Base-by-base conservation (phyloP, 1,284 basidiomycete genomes). In the Tilletia walkeri region DNA sequence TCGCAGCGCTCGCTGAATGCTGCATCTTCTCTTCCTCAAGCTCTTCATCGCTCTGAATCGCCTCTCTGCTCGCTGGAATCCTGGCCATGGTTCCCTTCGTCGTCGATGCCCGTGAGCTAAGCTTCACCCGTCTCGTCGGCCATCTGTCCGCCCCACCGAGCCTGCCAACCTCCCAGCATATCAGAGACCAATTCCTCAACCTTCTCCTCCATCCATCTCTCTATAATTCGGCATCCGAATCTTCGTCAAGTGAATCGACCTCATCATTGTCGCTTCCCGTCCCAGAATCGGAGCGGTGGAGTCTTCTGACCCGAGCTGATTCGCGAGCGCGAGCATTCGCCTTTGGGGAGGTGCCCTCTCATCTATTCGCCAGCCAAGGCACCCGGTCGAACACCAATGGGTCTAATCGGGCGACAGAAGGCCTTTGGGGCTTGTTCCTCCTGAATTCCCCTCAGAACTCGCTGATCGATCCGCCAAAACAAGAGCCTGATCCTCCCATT, bases 401-500 rank as follows among this genome's bases (percentile, higher is more conserved):
- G 24, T 30, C 24, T 30, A 30, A 30, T 30, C 24, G 34, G 24
- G 24, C 12, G 20, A 12, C 10, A 30, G 34, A 20, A 4, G 54
- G 20, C 54, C 34, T n/a, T 34, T 56, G 54, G 54, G 54, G 54
- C 14, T 14, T 56, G 3, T 5, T 56, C n/a, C 34, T 56, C 54
- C 20, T 56, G 2, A 56, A 5, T 30, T 56, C 54, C 5, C 54
- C 54, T 7, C 20, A 30, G 24, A 56, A 56, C 24, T 56, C 54
- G 4, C 54, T 56, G 4, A 34, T 30, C 54, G 34, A 20, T 4
- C 54, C 54, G 54, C 54, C 54, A 30, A 56, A 56, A 34, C 10
- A 56, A 24, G 54, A 56, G 24, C 20, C 20, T 1, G 54, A 56
- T 14, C 54, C 54, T 56, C 54, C 54, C 54, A 56, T 56, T 24